Conservation (phyloP, 768 basidiomycete genomes). For the Ramaria sp. region DNA sequence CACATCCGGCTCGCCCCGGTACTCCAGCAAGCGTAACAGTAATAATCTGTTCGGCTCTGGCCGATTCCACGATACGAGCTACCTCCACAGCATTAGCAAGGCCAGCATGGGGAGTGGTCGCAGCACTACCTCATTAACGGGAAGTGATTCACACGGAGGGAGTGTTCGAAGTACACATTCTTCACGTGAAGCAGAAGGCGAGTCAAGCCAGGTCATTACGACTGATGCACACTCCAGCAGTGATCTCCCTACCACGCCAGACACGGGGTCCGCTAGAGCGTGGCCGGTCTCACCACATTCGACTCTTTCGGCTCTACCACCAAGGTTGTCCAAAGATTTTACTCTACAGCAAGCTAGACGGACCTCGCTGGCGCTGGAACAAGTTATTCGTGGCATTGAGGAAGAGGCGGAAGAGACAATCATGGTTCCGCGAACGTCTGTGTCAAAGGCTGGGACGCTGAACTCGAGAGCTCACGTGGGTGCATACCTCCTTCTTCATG, state of each 20-base stretch:
- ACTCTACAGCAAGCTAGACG: constrained; percentile 43
- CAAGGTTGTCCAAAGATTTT: constrained; percentile 38
- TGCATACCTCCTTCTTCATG: not conserved
- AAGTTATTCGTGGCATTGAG: constrained; percentile 70
- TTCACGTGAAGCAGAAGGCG: not conserved
- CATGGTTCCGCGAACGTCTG: constrained; percentile 10
- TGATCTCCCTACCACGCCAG: not conserved
- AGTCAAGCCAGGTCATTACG: not conserved
- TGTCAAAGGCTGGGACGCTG: constrained; percentile 3
- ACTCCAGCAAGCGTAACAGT: constrained; percentile 63
- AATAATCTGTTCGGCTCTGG: constrained; percentile 82
- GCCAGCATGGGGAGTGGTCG: constrained; percentile 27
- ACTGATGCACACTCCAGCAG: not conserved
- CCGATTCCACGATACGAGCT: constrained; percentile 64
- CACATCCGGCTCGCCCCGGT: constrained; percentile 12
- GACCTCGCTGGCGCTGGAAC: constrained; percentile 65
- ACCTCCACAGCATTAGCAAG: constrained; percentile 46
- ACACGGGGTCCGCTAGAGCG: not conserved
- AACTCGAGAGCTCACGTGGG: constrained; percentile 3
- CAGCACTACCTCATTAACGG: constrained; percentile 13
- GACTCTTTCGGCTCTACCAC: not conserved
- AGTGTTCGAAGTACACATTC: constrained; percentile 6
- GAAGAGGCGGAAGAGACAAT: constrained; percentile 36
- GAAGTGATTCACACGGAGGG: constrained; percentile 8
- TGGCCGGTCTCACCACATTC: not conserved